A percentile compares a stretch with the other conserved stretches of the same genome.
Evolutionary conservation across 495 filamentous ascomycete species (phyloP).

Genomic region (Pseudomonodictys pantanalensis): DNA sequence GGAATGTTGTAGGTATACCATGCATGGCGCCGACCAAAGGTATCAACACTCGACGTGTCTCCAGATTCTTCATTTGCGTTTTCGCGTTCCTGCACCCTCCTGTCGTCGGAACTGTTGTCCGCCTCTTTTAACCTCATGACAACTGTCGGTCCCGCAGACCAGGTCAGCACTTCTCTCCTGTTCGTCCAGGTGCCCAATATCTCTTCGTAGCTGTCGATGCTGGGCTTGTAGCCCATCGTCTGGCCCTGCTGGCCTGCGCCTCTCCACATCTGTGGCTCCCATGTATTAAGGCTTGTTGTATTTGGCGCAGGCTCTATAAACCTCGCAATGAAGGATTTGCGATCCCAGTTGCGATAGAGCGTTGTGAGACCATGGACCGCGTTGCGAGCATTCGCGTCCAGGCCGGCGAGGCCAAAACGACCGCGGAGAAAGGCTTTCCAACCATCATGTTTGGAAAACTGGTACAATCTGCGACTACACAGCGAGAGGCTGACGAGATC

Average conservation of each 20-base stretch:
- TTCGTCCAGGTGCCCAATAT: slow-evolving; percentile 52
- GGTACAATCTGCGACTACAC: slow-evolving; percentile 51
- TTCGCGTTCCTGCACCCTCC: not conserved
- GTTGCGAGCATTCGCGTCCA: slow-evolving; percentile 50
- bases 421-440: slow-evolving; percentile 57
- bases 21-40: slow-evolving; percentile 29
- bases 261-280: slow-evolving; percentile 34
- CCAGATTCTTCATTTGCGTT: slow-evolving; percentile 13
- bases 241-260: slow-evolving; percentile 50
- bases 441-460: slow-evolving; percentile 53
- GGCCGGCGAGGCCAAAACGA: slow-evolving; percentile 47
- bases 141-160: slow-evolving; percentile 61
- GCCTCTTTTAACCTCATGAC: slow-evolving; percentile 46
- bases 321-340: slow-evolving; percentile 56
- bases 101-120: slow-evolving; percentile 5
- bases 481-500: slow-evolving; percentile 49
- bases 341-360: slow-evolving; percentile 58
- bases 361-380: slow-evolving; percentile 56
- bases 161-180: slow-evolving; percentile 56
- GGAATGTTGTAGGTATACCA: slow-evolving; percentile 56
- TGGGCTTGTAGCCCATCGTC: slow-evolving; percentile 62
- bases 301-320: slow-evolving; percentile 48
- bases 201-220: slow-evolving; percentile 59
- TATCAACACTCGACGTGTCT: slow-evolving; percentile 17
- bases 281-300: slow-evolving; percentile 27